Percentiles rank a stretch among this genome's conserved stretches.
These are phyloP conservation scores for Lasiodiplodia gonubiensis DNA, from an alignment of 2,329 filamentous ascomycete species.

Conservation along the genomic window DNA sequence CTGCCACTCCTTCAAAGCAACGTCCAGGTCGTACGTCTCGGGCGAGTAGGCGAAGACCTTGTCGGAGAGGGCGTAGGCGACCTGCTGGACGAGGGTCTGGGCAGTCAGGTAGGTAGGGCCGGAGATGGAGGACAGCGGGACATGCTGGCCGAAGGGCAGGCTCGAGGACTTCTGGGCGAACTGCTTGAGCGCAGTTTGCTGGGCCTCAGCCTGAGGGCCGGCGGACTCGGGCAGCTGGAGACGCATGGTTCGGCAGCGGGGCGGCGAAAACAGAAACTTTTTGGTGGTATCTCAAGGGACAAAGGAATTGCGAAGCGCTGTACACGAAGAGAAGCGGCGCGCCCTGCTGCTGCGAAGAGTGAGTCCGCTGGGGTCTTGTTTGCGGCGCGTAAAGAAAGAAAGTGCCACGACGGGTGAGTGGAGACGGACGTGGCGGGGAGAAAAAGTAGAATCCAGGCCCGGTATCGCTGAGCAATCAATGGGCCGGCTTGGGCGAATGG, in stretches of 20 bases:
- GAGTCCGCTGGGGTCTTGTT: neutral
- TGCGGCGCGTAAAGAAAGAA: constrained; percentile 7
- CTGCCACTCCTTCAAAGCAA: constrained; percentile 80
- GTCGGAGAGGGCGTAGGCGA: constrained; percentile 92
- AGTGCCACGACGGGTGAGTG: neutral
- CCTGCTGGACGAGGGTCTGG: constrained; percentile 92
- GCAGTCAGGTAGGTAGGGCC: constrained; percentile 93
- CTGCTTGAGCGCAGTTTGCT: constrained; percentile 36
- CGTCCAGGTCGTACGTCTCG: constrained; percentile 88
- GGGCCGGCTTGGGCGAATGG: neutral
- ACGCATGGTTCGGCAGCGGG: constrained; percentile 39
- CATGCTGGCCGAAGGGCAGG: constrained; percentile 59
- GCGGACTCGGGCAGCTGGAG: constrained; percentile 46
- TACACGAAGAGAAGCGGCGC: constrained; percentile 8
- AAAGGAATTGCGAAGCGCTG: neutral
- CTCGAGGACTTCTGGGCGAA: constrained; percentile 54
- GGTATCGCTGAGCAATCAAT: constrained; percentile 28
- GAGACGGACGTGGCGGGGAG: constrained; percentile 15
- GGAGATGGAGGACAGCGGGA: constrained; percentile 66
- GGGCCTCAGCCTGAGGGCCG: constrained; percentile 40
- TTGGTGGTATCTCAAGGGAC: constrained; percentile 13
- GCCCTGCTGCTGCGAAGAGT: neutral
- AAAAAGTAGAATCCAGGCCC: constrained; percentile 24
- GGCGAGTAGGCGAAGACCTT: constrained; percentile 98
- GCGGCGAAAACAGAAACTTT: constrained; percentile 19